Evolutionary conservation across 257 asterid genomes (phyloP), one percentile per base, ranked within the genome.

Genomic region (Echites panduratus): DNA sequence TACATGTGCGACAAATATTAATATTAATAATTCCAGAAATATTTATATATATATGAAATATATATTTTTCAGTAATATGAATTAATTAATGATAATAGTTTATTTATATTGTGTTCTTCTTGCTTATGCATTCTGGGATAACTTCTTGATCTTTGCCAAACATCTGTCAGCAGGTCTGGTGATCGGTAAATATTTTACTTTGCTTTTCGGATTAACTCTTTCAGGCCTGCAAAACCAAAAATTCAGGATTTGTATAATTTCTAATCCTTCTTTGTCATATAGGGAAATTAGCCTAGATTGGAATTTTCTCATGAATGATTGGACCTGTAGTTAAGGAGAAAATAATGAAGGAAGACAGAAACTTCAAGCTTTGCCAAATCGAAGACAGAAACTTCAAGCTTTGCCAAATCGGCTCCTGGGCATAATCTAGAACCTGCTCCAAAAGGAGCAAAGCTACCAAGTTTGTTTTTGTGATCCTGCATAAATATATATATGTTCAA

Each of bases 331-430:
- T 71, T 71, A 17, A 77, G 72, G 22, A 77, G 73, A 44, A 77
- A 77, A 29, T 76, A 44, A 44, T 76, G 73, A 2, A 71, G 73
- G 53, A 77, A 68, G 52, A 72, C 64, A n/a, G 64, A 66, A 66
- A 77, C 72, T 26, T 72, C 73, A 53, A 77, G 80, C 57, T 69
- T 66, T 77, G 77, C 80, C 35, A 76, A 53, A 13, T 66, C 81
- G 40, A n/a, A 68, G 50, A 72, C 70, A 29, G 64, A 65, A 66
- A 77, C 72, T 26, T 71, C 73, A 53, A 77, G 80, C 57, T 69
- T 66, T 77, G 77, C 80, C 35, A 76, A 53, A 13, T 66, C 81
- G 40, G 72, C 45, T 61, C 77, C 81, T 16, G 70, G 77, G 59
- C 81, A 77, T 27, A 77, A 44, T 65, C 80, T 71, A 44, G 19